phyloP scores from a whole-genome alignment of 164 flowering plant species.

The Cinnamomum chago region DNA sequence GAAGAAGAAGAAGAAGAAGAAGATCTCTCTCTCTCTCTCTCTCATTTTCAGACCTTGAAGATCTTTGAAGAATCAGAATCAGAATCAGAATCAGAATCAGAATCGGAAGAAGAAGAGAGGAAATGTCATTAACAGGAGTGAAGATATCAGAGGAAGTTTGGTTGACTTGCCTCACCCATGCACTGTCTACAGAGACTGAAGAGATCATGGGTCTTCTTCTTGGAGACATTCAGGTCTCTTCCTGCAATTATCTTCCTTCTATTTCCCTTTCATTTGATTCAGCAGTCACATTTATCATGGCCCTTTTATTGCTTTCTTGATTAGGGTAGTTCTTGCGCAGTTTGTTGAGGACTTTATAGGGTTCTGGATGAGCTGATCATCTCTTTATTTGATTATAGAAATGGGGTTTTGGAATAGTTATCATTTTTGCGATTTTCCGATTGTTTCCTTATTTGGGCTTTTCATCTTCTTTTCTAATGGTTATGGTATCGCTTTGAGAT shows the following conservation, averaged over 20 bases:
- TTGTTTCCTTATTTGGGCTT: background rate
- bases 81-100: background rate
- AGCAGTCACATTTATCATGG: background rate
- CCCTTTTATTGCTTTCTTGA: no score
- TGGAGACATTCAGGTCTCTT: constrained; percentile 76
- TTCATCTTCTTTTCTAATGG: background rate
- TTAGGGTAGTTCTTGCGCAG: no score
- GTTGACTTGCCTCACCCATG: constrained; percentile 87
- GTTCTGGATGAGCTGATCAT: background rate
- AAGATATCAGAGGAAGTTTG: constrained; percentile 95
- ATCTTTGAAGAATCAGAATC: no score
- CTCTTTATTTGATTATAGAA: background rate
- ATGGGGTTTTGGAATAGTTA: background rate
- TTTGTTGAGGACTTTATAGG: background rate
- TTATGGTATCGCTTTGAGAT: background rate
- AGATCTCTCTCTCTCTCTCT: background rate
- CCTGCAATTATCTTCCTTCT: background rate
- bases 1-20: background rate
- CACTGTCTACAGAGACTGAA: constrained; percentile 91
- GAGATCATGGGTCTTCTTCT: constrained; percentile 99
- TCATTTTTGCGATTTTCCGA: no score
- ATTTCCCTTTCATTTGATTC: background rate
- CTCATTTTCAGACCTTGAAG: background rate
- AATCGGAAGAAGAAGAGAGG: background rate
- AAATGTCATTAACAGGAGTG: constrained; percentile 49